Conservation (phyloP, 75 land plant genomes). For the Azolla pinnata region DNA sequence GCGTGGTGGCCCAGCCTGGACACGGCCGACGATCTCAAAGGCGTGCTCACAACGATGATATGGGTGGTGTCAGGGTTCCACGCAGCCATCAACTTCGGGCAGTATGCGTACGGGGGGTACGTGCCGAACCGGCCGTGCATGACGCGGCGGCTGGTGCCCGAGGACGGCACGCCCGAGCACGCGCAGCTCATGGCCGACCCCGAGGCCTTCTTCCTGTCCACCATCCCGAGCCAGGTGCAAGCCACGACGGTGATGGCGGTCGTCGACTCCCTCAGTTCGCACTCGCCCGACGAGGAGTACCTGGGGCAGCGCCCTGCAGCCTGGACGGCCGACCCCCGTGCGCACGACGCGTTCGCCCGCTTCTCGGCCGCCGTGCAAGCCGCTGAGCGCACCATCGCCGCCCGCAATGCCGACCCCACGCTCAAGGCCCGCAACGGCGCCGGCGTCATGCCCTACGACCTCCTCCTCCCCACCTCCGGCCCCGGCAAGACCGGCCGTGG, state of each 20-base stretch:
- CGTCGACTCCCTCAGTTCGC: slow-evolving; percentile 72
- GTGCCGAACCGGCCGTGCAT: slow-evolving; percentile 84
- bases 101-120: slow-evolving; percentile 89
- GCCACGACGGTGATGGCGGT: slow-evolving; percentile 82
- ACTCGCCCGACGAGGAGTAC: slow-evolving; percentile 93
- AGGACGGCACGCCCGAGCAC: slow-evolving; percentile 46
- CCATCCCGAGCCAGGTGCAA: slow-evolving; percentile 53
- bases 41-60: slow-evolving; percentile 60
- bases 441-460: slow-evolving; percentile 68
- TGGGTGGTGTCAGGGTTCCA: slow-evolving; percentile 86
- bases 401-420: slow-evolving; percentile 42
- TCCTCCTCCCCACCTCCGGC: slow-evolving; percentile 53
- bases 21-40: slow-evolving; percentile 33
- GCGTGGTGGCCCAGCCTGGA: slow-evolving; percentile 63
- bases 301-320: slow-evolving; percentile 42
- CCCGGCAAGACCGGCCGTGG: slow-evolving; percentile 77
- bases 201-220: slow-evolving; percentile 51
- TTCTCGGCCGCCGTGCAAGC: slow-evolving; percentile 38
- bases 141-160: slow-evolving; percentile 63
- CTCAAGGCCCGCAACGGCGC: slow-evolving; percentile 60
- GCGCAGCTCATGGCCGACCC: slow-evolving; percentile 47
- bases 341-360: slow-evolving; percentile 28
- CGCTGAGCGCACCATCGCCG: slow-evolving; percentile 41
- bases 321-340: slow-evolving; percentile 39
- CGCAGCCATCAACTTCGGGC: slow-evolving; percentile 92